A percentile compares a stretch with the other conserved stretches of the same genome.
Conservation (phyloP, 2,329 filamentous ascomycete species). For the Cyanodermella asteris region DNA sequence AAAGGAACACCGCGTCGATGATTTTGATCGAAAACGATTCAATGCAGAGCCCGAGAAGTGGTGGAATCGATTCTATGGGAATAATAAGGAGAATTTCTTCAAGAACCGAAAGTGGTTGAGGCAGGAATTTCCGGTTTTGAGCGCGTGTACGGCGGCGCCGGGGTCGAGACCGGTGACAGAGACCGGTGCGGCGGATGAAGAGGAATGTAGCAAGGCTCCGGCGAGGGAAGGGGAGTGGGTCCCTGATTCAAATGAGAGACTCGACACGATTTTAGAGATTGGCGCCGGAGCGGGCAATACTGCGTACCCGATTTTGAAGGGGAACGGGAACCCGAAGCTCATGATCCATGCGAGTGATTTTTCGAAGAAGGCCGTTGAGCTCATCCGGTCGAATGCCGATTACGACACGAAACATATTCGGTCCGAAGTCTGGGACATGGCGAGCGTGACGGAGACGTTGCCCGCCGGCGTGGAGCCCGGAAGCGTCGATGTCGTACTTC, state of each 20-base stretch:
- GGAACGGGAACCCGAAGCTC: constrained; percentile 62
- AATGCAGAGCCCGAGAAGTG: constrained; percentile 80
- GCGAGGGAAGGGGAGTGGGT: too few relatives aligned
- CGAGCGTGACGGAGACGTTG: constrained; percentile 35
- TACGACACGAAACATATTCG: constrained; percentile 52
- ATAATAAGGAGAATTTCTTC: constrained; percentile 95
- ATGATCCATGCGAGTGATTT: constrained; percentile 91
- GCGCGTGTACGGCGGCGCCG: too few relatives aligned
- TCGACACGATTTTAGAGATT: constrained; percentile 70
- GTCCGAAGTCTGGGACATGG: constrained; percentile 88
- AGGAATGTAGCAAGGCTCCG: too few relatives aligned
- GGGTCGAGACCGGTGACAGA: too few relatives aligned
- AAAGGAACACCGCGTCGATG: constrained; percentile 64
- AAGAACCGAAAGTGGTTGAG: constrained; percentile 95
- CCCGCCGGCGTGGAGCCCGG: constrained; percentile 56
- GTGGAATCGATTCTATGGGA: constrained; percentile 98
- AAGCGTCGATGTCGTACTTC: constrained; percentile 75
- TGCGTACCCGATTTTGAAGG: constrained; percentile 69
- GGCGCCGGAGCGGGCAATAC: constrained; percentile 93
- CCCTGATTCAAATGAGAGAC: too few relatives aligned
- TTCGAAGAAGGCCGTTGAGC: constrained; percentile 79
- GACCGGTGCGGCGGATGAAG: constrained; percentile 43
- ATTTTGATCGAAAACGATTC: constrained; percentile 81
- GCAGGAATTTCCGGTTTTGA: constrained; percentile 85
- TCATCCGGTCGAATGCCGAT: constrained; percentile 61